Percentiles rank a stretch among this genome's conserved stretches.
phyloP scores from a whole-genome alignment of 768 basidiomycete genomes.

The Psilocybe cubensis region DNA sequence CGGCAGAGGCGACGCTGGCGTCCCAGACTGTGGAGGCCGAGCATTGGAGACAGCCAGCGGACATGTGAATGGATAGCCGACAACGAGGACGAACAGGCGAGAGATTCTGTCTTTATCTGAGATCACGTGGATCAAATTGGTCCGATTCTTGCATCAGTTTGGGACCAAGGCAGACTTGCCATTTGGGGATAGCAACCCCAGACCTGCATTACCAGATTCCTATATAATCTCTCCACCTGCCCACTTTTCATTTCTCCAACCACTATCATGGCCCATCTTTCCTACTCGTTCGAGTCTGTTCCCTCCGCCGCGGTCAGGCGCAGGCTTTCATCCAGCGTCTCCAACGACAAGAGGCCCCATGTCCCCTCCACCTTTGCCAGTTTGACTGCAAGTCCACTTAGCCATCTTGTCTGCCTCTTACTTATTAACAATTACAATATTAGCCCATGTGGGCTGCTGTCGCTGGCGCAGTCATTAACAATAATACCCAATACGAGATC shows the following conservation, averaged over 20 bases:
- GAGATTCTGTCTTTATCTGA: not conserved
- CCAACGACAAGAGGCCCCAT: slow-evolving; percentile 51
- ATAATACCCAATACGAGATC: slow-evolving; percentile 66
- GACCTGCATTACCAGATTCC: slow-evolving; percentile 14
- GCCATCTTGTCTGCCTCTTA: slow-evolving; percentile 13
- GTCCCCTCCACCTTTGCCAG: slow-evolving; percentile 58
- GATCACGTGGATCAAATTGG: not conserved
- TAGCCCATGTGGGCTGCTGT: slow-evolving; percentile 92
- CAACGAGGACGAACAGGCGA: not conserved
- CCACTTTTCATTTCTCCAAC: slow-evolving; percentile 27
- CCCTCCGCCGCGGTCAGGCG: slow-evolving; percentile 65
- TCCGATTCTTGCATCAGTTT: not conserved
- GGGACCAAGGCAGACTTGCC: slow-evolving; percentile 18
- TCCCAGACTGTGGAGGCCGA: slow-evolving; percentile 54
- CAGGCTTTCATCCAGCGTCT: slow-evolving; percentile 64
- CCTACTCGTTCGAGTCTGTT: slow-evolving; percentile 61
- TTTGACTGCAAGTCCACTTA: slow-evolving; percentile 56
- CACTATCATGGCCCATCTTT: slow-evolving; percentile 53
- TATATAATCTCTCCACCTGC: slow-evolving; percentile 32
- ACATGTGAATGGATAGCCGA: slow-evolving; percentile 27
- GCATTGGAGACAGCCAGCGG: slow-evolving; percentile 55
- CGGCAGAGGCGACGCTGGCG: slow-evolving; percentile 58
- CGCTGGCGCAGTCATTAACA: slow-evolving; percentile 63
- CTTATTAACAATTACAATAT: slow-evolving; percentile 10
- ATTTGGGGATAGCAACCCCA: slow-evolving; percentile 26